Evolutionary conservation across 129 eudicot species (phyloP).

Genomic region (Saussurea involucrata): DNA sequence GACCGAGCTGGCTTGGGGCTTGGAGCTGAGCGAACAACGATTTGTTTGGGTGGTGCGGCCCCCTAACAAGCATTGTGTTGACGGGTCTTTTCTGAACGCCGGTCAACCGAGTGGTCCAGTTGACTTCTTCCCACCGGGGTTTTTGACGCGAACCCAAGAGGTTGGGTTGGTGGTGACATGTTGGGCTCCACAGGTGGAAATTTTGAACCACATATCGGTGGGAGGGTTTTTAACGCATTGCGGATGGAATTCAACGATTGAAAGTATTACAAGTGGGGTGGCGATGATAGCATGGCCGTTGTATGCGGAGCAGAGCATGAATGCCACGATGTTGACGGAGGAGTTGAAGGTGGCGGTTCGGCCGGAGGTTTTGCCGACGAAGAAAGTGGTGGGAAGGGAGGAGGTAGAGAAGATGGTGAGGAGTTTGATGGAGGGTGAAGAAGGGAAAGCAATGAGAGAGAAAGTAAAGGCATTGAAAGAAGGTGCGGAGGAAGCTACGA

Average conservation of each 20-base stretch:
- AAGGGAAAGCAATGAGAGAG: slow-evolving; percentile 34
- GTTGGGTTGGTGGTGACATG: slow-evolving; percentile 36
- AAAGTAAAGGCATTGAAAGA: slow-evolving; percentile 30
- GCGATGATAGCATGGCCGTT: slow-evolving; percentile 70
- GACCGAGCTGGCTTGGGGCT: slow-evolving; percentile 44
- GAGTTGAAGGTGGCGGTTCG: slow-evolving; percentile 50
- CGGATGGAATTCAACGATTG: slow-evolving; percentile 66
- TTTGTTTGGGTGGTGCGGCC: slow-evolving; percentile 55
- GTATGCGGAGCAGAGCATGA: slow-evolving; percentile 55
- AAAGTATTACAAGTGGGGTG: slow-evolving; percentile 46
- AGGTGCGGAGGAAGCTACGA: slow-evolving; percentile 23
- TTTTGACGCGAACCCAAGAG: slow-evolving; percentile 27
- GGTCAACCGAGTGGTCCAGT: slow-evolving; percentile 10
- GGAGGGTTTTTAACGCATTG: slow-evolving; percentile 62
- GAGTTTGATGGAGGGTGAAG: slow-evolving; percentile 26
- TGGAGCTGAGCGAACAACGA: slow-evolving; percentile 42
- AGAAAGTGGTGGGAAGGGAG: slow-evolving; percentile 45
- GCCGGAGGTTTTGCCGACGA: slow-evolving; percentile 34
- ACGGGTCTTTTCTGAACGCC: slow-evolving; percentile 2
- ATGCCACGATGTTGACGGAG: slow-evolving; percentile 50
- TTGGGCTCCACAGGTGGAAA: slow-evolving; percentile 59
- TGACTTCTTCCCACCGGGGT: slow-evolving; percentile 42
- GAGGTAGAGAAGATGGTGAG: slow-evolving; percentile 58
- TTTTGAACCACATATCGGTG: slow-evolving; percentile 38
- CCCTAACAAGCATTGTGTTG: slow-evolving; percentile 5